Evolutionary conservation across 1,284 basidiomycete genomes (phyloP), one percentile per base, ranked within the genome.

Genomic region (Leccinum variabile): DNA sequence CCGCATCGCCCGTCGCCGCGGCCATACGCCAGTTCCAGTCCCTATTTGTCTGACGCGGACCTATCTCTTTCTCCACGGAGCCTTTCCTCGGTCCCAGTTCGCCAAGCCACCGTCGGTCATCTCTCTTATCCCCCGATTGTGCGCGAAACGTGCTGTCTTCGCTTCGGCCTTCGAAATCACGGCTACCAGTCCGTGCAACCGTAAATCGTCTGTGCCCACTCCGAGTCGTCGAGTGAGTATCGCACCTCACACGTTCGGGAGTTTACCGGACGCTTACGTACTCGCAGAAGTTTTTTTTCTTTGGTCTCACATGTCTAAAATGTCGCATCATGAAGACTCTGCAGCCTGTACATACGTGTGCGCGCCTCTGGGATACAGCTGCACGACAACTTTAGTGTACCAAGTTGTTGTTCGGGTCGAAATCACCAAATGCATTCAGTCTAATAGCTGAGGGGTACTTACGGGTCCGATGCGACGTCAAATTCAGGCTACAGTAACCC

Each of bases 31-130:
- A 44, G 18, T 5, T 33, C 32, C 3, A 54, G 54, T 22, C 54
- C 33, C n/a, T n/a, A 54, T 52, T 10, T 3, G 14, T 16, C 25
- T 53, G 52, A 53, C 11, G 16, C 28, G 28, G 52, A 22, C 28
- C 28, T 28, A 16, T 33, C 53, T 54, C 30, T 35, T 56, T 56
- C 5, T 37, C 56, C 67, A 66, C 64, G 56, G 67, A 3, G 30
- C 37, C 39, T 61, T 59, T 61, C 33, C 35, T 22, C 59, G 59
- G 63, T 67, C 49, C 54, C 66, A 59, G 54, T 68, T 59, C 54
- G 32, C 54, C 61, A 59, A 66, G 66, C 58, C 55, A 69, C 66
- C 68, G 66, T 55, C 64, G 67, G 59, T 30, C 59, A 63, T 59
- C 59, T 63, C 57, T 37, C 59, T 57, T 60, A 63, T 63, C 59